Evolutionary conservation across 164 flowering plant genomes (phyloP), one percentile per base, ranked within the genome.

Genomic region (Cinnamomum micranthum): DNA sequence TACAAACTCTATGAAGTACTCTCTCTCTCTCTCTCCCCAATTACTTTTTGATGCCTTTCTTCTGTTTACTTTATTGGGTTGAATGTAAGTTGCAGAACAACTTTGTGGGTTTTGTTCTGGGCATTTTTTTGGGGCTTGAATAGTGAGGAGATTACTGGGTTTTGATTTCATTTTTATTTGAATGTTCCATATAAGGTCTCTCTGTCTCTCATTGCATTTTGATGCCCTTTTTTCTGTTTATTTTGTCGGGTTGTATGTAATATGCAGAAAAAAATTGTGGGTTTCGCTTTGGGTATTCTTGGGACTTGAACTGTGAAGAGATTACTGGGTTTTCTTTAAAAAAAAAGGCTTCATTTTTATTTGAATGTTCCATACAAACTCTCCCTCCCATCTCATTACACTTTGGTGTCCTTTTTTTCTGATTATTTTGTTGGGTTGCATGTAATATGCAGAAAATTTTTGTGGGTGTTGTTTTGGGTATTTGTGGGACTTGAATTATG

Each of bases 1-100:
- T 90, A 77, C 85, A 92, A 90, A 75, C 87, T 95, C 31, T 95
- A 93, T 77, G 98, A 95, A 97, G 98, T 92, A 15, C 70, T 31
- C 70, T 33, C 50, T n/a, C 47, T 35, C 41, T 55, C 59, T 55
- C 4, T 55, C n/a, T 55, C 59, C 0, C 19, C 59, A 14, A 55
- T 55, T 15, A 4, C 60, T 11, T 55, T 15, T 55, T 19, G 6
- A 55, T 55, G 17, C n/a, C n/a, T 55, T 35, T 68, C 19, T 35
- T 68, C 7, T 69, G 33, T 69, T 20, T 47, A 9, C 28, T 10
- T 64, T 9, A 0, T 13, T 59, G 63, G 63, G 22, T 59, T 59
- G 63, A 1, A n/a, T 31, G 63, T 17, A 19, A 13, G 7, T 2
- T 17, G 63, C 22, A 14, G 63, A 59, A 59, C 0, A 59, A 19